phyloP scores from a whole-genome alignment of 192 early-diverging fungal genomes.

The Linnemannia hyalina region DNA sequence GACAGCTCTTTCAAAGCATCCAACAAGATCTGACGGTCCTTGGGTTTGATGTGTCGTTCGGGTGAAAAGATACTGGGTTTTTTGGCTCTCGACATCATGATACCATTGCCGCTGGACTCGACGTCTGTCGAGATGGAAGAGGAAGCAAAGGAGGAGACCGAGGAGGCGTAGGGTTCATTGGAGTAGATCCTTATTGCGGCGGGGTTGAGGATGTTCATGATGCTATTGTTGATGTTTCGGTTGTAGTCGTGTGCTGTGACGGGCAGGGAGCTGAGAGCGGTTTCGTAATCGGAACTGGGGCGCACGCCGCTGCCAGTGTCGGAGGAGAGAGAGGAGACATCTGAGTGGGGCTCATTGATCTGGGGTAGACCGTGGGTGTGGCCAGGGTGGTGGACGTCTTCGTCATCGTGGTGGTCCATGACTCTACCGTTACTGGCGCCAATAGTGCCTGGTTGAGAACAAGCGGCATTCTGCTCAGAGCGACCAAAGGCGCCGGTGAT shows the following conservation, averaged over 20 bases:
- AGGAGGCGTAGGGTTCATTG: neutral
- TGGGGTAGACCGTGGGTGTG: neutral
- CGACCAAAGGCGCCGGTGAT: neutral
- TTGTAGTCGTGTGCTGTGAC: neutral
- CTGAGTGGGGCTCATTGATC: neutral
- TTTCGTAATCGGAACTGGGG: neutral
- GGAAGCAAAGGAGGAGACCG: neutral
- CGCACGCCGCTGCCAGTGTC: neutral
- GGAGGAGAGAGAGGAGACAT: neutral
- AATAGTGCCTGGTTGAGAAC: neutral
- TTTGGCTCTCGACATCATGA: neutral
- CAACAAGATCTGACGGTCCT: constrained; percentile 8
- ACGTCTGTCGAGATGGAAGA: neutral
- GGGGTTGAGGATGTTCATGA: too few relatives aligned
- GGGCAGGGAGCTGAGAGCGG: neutral
- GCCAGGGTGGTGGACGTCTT: neutral
- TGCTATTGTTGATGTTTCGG: neutral
- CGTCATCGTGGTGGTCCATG: constrained; percentile 1
- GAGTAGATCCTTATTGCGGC: neutral
- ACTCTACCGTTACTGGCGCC: neutral
- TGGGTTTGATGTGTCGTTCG: neutral
- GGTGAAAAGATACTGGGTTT: neutral
- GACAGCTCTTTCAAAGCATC: constrained; percentile 32
- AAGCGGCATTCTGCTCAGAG: neutral
- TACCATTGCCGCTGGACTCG: too few relatives aligned